Evolutionary conservation across 768 basidiomycete species (phyloP), one percentile per base, ranked within the genome.

Genomic region (Lactarius indigo): DNA sequence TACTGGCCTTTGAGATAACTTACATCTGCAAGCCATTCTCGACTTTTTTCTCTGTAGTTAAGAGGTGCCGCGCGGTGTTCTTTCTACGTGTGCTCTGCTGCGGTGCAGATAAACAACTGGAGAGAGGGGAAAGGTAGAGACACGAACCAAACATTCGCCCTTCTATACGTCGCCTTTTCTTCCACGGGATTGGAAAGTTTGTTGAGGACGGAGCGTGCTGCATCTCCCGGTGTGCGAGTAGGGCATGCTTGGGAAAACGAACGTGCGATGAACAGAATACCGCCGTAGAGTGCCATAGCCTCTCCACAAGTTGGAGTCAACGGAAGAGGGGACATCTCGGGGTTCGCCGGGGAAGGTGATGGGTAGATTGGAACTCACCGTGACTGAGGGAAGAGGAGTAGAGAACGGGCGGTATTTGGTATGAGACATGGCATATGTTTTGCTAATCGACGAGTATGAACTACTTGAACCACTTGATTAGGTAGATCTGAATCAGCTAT

Each of bases 331-430:
- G 42, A n/a, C 1, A 20, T 8, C 42, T 20, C 18, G 42, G 20
- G 20, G 41, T 18, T n/a, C 7, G 44, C 9, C 10, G 9, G 3
- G n/a, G 20, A 8, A 1, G 44, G 20, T 1, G 44, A 20, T 7
- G 17, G 42, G 42, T 42, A 42, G 18, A 42, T 20, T 42, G 41
- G 7, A 7, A 20, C 20, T 42, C 20, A 20, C 20, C 0, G 87
- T 88, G 0, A 90, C 85, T 0, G 87, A 84, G 42, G 0, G 91
- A 1, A 84, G 78, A 0, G 90, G 7, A 91, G 87, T 3, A 97
- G 78, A 15, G 84, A 82, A 58, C 18, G 41, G 41, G 12, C 41
- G 97, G 87, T 88, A 84, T n/a, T n/a, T 87, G 50, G 83, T 79
- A 7, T 82, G 81, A 1, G 85, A n/a, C n/a, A n/a, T n/a, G n/a